A percentile compares a stretch with the other conserved stretches of the same genome.
Conservation (phyloP, 306 rosid genomes). For the Fragaria vesca region DNA sequence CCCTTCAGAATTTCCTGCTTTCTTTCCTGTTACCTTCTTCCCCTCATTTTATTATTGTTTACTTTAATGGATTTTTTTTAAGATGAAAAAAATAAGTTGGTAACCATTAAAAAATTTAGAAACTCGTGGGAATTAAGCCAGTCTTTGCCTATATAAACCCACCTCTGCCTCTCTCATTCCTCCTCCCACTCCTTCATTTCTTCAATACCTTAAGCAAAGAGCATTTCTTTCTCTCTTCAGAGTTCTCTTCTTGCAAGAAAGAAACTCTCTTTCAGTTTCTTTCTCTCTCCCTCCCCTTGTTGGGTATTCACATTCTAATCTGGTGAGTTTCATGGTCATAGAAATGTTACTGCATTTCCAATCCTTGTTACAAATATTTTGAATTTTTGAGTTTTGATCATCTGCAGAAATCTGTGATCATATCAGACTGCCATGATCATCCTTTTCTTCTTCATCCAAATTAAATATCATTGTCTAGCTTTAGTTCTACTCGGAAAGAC, state of each 20-base stretch:
- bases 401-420: background rate
- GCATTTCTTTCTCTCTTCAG: conserved; percentile 20
- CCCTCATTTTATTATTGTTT: conserved; percentile 3
- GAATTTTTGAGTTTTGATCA: background rate
- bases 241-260: conserved; percentile 29
- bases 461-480: background rate
- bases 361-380: background rate
- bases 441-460: background rate
- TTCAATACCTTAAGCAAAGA: conserved; percentile 14
- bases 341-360: conserved; percentile 18
- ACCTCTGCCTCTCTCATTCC: conserved; percentile 27
- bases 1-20: background rate
- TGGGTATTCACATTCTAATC: conserved; percentile 12
- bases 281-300: conserved; percentile 13
- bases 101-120: background rate
- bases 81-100: background rate
- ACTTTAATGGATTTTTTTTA: background rate
- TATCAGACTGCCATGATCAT: background rate
- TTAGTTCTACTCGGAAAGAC: conserved; percentile 15
- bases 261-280: conserved; percentile 27
- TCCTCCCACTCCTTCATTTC: conserved; percentile 55
- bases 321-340: conserved; percentile 33
- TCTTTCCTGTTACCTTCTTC: conserved; percentile 1
- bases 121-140: conserved; percentile 20
- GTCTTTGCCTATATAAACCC: conserved; percentile 53